Evolutionary conservation across 805 yeast species (phyloP), one percentile per base, ranked within the genome.

Genomic region (Pichia kluyveri): DNA sequence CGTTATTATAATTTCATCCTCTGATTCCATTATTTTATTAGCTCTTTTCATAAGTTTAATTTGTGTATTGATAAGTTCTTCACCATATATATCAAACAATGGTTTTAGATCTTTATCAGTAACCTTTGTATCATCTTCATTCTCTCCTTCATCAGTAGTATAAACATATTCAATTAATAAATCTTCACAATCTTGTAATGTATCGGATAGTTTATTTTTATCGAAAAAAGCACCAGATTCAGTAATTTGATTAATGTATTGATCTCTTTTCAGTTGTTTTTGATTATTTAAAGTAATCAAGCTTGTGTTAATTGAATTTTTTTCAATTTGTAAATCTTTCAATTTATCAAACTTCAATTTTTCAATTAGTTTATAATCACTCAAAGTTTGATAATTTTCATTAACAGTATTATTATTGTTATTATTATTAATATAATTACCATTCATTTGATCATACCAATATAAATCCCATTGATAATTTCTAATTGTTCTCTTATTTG

Each of bases 381-480:
- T 27, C 5, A 42, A 42, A 28, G 26, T 27, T 14, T 32, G 17
- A n/a, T 26, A 34, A 23, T 40, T 26, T 1, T 12, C 15, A 15
- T 38, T 11, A n/a, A 37, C 12, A n/a, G 37, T 17, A 11, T 12
- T 26, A n/a, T 36, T 41, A 19, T 37, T 28, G n/a, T 11, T 32
- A 12, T 26, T 18, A 18, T 38, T 27, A 12, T 18, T 47, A n/a
- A 63, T 47, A 19, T 45, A 53, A 37, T 53, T 56, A 10, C 64
- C 61, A 9, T 80, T 79, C 23, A 66, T 57, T 53, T 69, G 73
- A 31, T 65, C 63, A 44, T 65, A 69, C 70, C 73, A 77, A 52
- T 72, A 77, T 54, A 65, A 65, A 23, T 59, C 54, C 82, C 82
- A 77, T 57, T 70, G 77, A 42, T 62, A 66, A 28, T 64, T 60